Evolutionary conservation across 352 stramenopile species (phyloP).

Genomic region (Pythium grandisporangium): DNA sequence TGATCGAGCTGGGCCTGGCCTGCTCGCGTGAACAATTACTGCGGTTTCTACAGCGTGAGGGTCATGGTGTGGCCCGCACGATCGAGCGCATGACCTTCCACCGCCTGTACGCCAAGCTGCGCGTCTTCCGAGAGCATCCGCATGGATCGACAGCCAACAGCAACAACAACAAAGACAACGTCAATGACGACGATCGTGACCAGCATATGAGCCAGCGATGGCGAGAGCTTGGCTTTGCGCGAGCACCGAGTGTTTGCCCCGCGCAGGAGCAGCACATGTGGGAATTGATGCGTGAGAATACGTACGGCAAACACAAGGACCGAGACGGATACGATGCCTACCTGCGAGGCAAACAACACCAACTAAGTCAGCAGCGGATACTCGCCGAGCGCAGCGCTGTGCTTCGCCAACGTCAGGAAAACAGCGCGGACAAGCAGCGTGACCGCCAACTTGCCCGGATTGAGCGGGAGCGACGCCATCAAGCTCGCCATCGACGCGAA

Average conservation of each 20-base stretch:
- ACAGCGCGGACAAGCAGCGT: too few species aligned
- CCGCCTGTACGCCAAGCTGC: slow-evolving; percentile 29
- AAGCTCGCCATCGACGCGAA: too few species aligned
- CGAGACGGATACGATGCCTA: slow-evolving; percentile 45
- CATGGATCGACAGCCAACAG: neutral
- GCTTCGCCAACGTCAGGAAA: too few species aligned
- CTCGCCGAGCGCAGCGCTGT: too few species aligned
- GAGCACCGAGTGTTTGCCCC: too few species aligned
- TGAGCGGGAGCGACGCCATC: too few species aligned
- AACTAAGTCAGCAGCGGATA: too few species aligned
- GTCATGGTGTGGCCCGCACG: slow-evolving; percentile 22
- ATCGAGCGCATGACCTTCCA: slow-evolving; percentile 23
- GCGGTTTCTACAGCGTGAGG: slow-evolving; percentile 37
- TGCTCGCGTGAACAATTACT: slow-evolving; percentile 56
- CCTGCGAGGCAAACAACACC: slow-evolving; percentile 9
- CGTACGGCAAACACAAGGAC: slow-evolving; percentile 19
- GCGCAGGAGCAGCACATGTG: slow-evolving; percentile 6
- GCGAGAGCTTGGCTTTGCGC: too few species aligned
- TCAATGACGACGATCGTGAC: too few species aligned
- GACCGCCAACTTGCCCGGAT: too few species aligned
- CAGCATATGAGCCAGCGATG: too few species aligned
- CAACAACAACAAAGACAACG: slow-evolving; percentile 4
- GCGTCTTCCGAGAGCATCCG: slow-evolving; percentile 21
- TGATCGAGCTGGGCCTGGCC: slow-evolving; percentile 53
- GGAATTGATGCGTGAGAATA: slow-evolving; percentile 11